Base-by-base conservation (phyloP, 2,329 filamentous ascomycete species). In the Fusarium xylarioides region DNA sequence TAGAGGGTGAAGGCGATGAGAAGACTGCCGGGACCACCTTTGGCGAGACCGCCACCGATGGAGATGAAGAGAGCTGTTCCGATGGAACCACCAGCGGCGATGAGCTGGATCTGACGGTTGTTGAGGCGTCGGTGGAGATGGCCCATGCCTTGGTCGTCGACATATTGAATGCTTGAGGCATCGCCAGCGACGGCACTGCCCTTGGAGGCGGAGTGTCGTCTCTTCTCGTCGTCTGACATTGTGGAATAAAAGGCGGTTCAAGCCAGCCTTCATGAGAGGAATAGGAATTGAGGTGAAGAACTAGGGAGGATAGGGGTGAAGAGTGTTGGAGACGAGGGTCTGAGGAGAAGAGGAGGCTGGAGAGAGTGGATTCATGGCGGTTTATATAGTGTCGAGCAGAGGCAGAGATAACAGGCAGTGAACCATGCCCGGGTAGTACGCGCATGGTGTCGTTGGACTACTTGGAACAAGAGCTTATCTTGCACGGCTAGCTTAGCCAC, bases 31-130 rank as follows among this genome's bases (percentile, higher is more conserved):
- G 71, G 70, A 2, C 71, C 71, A 4, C 71, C 71, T 35, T 50
- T 74, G 57, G 71, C 71, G 28, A 73, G 71, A 53, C 70, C 71
- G 9, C 71, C 71, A 61, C 71, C 71, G 54, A 73, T 73, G 46
- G 70, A 74, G 66, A 73, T 73, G 67, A 73, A 73, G 38, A 73
- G 71, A 52, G 71, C 71, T 18, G 71, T 73, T 58, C 71, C 71
- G 30, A 73, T 74, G 23, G 71, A 73, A 21, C 71, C 71, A 61
- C 71, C 71, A 2, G 71, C 71, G n/a, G 71, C 71, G 42, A 73
- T 73, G 53, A 88, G 77, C 71, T 74, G 71, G 68, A 74, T 72
- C 60, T 74, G 71, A 40, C 71, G 63, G 58, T 74, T 74, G 40
- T 65, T 65, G 32, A 74, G 71, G 30, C 71, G 46, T 23, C 71